Base-by-base conservation (phyloP, 1,139 yeast genomes). In the Taiozyma sp. region DNA sequence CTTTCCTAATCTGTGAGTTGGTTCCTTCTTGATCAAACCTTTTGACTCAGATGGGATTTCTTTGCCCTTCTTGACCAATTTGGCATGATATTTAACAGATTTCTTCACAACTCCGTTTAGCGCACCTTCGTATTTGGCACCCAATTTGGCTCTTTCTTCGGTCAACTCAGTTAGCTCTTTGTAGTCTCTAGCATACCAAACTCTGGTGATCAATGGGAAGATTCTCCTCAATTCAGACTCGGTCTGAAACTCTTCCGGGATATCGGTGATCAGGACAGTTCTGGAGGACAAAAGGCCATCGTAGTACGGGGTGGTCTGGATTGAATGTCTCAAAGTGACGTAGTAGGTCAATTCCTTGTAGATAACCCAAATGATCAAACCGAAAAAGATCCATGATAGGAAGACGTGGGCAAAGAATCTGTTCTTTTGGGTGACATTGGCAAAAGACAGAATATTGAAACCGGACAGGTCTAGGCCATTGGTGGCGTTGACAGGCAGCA, bases 401-500 rank as follows among this genome's bases (percentile, higher is more conserved):
- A 87, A 83, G 2, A 82, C 87, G 62, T 86, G 93, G 36, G 91
- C 92, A 64, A 80, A 84, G 57, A 75, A 81, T 65, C 88, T 74
- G 67, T 79, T 77, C 52, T 79, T 75, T 58, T 83, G 70, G 14
- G 71, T 73, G 51, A 91, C 85, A 61, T 87, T 85, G 38, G 88
- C 76, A 57, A 80, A 81, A 4, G 87, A 70, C 52, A 87, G 69
- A 45, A 79, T 71, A 60, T 84, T 84, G 51, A 86, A 79, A 49
- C 87, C 91, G 13, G 68, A 56, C 38, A 73, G 70, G 42, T 74
- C 72, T 47, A 74, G 74, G 23, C 96, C 93, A 57, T 88, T 84
- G 9, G 96, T 83, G 14, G 95, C 96, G 67, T 91, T 89, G 48
- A 93, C 86, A 0, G 99, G 95, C 56, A 93, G 75, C 53, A 93